Base-by-base conservation (phyloP, 1,139 yeast genomes). In the Suhomyces guaymorum region DNA sequence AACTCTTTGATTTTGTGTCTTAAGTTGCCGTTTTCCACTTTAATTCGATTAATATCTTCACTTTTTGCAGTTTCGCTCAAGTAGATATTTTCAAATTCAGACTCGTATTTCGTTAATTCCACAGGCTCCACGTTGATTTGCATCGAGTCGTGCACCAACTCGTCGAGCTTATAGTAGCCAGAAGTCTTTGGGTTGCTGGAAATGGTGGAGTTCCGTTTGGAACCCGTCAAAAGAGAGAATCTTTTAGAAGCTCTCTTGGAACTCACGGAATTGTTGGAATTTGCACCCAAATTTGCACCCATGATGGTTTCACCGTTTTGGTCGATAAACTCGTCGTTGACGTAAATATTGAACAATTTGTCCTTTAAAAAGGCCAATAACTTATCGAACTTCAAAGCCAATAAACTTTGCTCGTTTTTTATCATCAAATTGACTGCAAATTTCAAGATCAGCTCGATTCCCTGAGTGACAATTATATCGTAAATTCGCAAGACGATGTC, bases 391-490 rank as follows among this genome's bases (percentile, higher is more conserved):
- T 75, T 75, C 38, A 88, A 70, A 3, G 70, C 55, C 33, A 88
- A 51, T 28, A 92, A 66, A 26, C 66, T 72, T 2, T 64, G 58
- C 38, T 83, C 80, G 53, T 87, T 88, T 44, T 78, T 75, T 24
- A 75, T 59, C 79, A 92, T 78, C 44, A 92, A 66, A 29, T 87
- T 87, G 11, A 88, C 69, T 0, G 95, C 89, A 59, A 92, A 82
- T 52, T 86, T 80, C 49, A 92, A 66, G 35, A 90, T 67, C 3
- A 94, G 79, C 57, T 89, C 97, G 36, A 82, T 66, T 19, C 97
- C 97, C 61, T 90, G 96, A 5, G 95, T 82, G 31, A 92, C 76
- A 12, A 92, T 78, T 37, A 86, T 76, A 63, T 92, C 97, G 55
- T 79, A 84, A 28, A 92, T 85, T 39, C 95, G 72, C 44, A 86